These are phyloP conservation scores for Erythrophleum fordii DNA, from an alignment of 306 rosid species.

Conservation along the genomic window DNA sequence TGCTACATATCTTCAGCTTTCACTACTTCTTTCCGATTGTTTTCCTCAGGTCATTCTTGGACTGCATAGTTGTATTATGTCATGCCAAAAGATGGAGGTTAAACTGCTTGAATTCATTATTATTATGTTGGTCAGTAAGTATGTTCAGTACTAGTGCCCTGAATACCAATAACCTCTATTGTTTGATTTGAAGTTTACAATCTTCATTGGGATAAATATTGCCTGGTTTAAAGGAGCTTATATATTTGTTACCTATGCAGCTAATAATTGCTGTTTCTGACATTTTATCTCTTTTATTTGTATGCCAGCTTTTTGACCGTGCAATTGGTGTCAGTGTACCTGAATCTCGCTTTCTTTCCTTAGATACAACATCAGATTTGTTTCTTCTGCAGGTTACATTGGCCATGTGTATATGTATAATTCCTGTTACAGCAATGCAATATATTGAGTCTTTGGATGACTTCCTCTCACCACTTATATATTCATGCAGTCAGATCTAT, in stretches of 20 bases:
- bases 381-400: constrained; percentile 64
- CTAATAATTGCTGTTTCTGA: constrained; percentile 24
- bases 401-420: constrained; percentile 15
- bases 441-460: constrained; percentile 8
- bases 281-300: constrained; percentile 22
- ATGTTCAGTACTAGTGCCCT: background rate
- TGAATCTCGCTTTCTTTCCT: constrained; percentile 57
- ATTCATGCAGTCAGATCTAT: constrained; percentile 73
- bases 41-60: background rate
- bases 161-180: background rate
- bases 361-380: constrained; percentile 68
- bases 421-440: background rate
- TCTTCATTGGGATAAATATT: constrained; percentile 19
- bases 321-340: constrained; percentile 64
- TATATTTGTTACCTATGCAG: constrained; percentile 2
- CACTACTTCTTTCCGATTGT: background rate
- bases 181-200: background rate
- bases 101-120: constrained; percentile 11
- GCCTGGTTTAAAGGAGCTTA: background rate
- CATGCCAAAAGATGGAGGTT: background rate
- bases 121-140: background rate
- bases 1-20: background rate
- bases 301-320: constrained; percentile 58
- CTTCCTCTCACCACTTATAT: constrained; percentile 26
- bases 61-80: background rate